phyloP scores from a whole-genome alignment of 768 basidiomycete species.

The Tubosaeta brunneosetosa region DNA sequence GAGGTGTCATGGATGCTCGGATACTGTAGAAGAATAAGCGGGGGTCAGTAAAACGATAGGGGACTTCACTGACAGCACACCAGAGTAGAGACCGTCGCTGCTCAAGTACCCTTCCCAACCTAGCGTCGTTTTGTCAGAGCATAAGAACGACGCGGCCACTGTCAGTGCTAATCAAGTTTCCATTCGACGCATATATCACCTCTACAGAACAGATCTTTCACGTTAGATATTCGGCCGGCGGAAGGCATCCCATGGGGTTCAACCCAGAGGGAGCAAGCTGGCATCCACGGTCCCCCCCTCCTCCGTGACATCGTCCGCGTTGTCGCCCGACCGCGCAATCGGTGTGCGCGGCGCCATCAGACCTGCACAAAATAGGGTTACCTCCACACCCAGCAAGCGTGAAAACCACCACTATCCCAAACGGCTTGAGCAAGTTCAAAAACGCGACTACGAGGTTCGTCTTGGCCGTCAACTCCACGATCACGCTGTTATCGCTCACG shows the following conservation, averaged over 20 bases:
- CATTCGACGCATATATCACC: background rate
- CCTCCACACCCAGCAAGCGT: background rate
- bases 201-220: background rate
- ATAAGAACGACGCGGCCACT: too few relatives aligned
- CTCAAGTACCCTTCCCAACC: too few relatives aligned
- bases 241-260: conserved; percentile 15
- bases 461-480: conserved; percentile 94
- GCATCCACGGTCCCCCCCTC: conserved; percentile 72
- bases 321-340: conserved; percentile 55
- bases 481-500: conserved; percentile 90
- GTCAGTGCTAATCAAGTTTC: background rate
- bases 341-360: conserved; percentile 98
- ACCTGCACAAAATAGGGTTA: conserved; percentile 57
- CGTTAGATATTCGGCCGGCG: background rate
- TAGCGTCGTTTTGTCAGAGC: too few relatives aligned
- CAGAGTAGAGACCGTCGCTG: too few relatives aligned
- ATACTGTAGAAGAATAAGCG: too few relatives aligned
- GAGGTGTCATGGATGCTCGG: too few relatives aligned
- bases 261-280: conserved; percentile 92
- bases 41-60: too few relatives aligned
- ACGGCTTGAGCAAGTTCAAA: conserved; percentile 85
- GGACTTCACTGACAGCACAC: too few relatives aligned
- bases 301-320: conserved; percentile 51
- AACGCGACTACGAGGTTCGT: conserved; percentile 90
- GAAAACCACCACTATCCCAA: conserved; percentile 66